Percentiles rank a stretch among this genome's conserved stretches.
phyloP scores from a whole-genome alignment of 106 monocot genomes.

The Dendrobium chrysotoxum region DNA sequence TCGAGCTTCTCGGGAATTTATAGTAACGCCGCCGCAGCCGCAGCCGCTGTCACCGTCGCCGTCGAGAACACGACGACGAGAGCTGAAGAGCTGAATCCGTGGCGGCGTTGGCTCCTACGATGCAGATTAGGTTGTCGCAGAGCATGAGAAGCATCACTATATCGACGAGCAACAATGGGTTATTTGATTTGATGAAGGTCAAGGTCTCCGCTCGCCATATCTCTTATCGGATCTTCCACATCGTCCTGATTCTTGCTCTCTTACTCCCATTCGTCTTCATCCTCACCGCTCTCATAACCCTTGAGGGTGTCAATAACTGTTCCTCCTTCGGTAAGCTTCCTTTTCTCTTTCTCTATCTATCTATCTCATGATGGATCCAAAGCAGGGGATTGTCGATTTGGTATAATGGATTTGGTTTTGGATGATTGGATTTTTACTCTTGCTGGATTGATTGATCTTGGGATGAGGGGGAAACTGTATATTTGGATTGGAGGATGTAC shows the following conservation, averaged over 20 bases:
- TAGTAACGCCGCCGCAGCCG: background rate
- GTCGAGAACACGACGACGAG: slow-evolving; percentile 2
- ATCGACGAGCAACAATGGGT: slow-evolving; percentile 65
- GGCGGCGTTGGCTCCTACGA: slow-evolving; percentile 37
- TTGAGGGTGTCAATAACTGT: slow-evolving; percentile 69
- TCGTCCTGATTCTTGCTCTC: slow-evolving; percentile 44
- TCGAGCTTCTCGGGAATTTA: background rate
- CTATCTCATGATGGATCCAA: too few relatives aligned
- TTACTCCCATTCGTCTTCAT: slow-evolving; percentile 72
- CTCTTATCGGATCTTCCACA: slow-evolving; percentile 66
- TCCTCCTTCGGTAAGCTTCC: slow-evolving; percentile 44
- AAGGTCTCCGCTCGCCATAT: slow-evolving; percentile 63
- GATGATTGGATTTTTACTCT: background rate
- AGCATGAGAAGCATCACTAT: slow-evolving; percentile 98
- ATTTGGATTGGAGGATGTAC: background rate
- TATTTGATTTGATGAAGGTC: slow-evolving; percentile 82
- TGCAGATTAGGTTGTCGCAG: slow-evolving; percentile 95
- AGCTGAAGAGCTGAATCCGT: slow-evolving; percentile 4
- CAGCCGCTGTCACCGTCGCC: background rate
- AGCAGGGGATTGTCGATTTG: background rate
- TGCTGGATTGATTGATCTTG: slow-evolving; percentile 1
- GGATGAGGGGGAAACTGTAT: background rate
- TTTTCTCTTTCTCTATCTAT: background rate
- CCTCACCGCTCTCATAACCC: slow-evolving; percentile 54
- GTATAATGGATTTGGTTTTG: background rate